A percentile compares a stretch with the other conserved stretches of the same genome.
Conservation (phyloP, 352 stramenopile species). For the Thalassiosira oceanica region DNA sequence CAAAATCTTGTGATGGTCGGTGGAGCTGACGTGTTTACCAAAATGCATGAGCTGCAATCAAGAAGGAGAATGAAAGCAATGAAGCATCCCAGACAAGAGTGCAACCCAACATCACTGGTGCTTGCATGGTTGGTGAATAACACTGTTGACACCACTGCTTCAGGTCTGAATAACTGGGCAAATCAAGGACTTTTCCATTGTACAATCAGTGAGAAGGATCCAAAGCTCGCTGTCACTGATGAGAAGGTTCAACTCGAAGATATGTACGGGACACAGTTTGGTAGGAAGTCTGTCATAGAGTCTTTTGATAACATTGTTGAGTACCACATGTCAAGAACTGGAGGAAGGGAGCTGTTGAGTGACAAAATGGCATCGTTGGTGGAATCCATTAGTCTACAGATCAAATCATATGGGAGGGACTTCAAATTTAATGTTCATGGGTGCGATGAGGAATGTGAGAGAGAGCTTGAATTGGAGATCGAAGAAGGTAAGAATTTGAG, state of each 20-base stretch:
- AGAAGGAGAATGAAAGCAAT: not conserved
- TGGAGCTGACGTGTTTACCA: constrained; percentile 77
- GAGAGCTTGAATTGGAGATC: constrained; percentile 63
- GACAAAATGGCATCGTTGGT: constrained; percentile 18
- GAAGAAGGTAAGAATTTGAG: too few species aligned
- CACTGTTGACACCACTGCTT: constrained; percentile 76
- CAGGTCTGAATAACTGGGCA: constrained; percentile 83
- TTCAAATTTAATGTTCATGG: constrained; percentile 16
- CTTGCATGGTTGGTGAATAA: constrained; percentile 88
- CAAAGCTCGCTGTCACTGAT: constrained; percentile 28
- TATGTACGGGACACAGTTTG: constrained; percentile 48
- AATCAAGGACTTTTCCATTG: constrained; percentile 81
- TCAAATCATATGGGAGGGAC: constrained; percentile 39
- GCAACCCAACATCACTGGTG: constrained; percentile 52
- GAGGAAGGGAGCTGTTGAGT: constrained; percentile 15
- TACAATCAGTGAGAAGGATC: constrained; percentile 37
- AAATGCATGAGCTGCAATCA: constrained; percentile 56
- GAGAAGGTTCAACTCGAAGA: constrained; percentile 50
- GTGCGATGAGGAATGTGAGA: constrained; percentile 69
- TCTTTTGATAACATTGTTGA: constrained; percentile 3
- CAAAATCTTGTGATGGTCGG: constrained; percentile 82
- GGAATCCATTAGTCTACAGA: constrained; percentile 11
- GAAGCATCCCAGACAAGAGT: too few species aligned
- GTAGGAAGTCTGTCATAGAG: constrained; percentile 16
- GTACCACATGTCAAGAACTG: constrained; percentile 38